Evolutionary conservation across 1,284 basidiomycete genomes (phyloP), one percentile per base, ranked within the genome.

Genomic region (Puccinia triticina): DNA sequence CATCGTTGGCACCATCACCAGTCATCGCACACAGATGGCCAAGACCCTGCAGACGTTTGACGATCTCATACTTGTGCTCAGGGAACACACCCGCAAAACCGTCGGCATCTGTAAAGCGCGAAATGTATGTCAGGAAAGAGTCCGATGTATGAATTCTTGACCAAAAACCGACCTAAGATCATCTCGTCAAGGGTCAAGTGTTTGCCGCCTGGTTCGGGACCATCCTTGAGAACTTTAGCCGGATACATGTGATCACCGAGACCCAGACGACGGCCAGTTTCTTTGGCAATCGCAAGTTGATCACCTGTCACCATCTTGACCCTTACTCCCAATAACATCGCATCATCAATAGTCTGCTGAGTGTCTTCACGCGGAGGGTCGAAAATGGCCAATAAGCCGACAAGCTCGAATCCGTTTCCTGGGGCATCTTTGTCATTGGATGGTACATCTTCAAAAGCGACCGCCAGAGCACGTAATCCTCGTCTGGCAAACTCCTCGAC

Each of bases 291-390:
- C 85, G 96, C 96, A 87, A 98, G 94, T 90, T 98, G 95, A 88
- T 98, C 96, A 91, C 96, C 96, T 72, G 96, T 98, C 84, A 98
- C 95, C 96, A 98, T 98, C 93, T 98, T 98, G 88, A 98, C 96
- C 88, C 93, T 93, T 85, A 98, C 95, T 89, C 96, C 96, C 87
- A 98, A 94, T 83, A 92, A 92, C 84, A 95, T 90, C 83, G 96
- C 96, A 88, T 98, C 95, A 88, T 98, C 95, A 87, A 99, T 97
- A 48, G 96, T 99, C 89, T 98, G 94, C 90, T 98, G 97, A 88
- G 96, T 99, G 88, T 99, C 96, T 11, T 94, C 93, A 89, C 96
- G 94, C 85, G 96, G 96, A 85, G 96, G 96, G 88, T 98, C 96
- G 89, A 95, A 98, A 90, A 98, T 98, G 85, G 96, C 92, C 84